phyloP scores from a whole-genome alignment of 2,329 filamentous ascomycete species.

The Pseudogymnoascus sp. region DNA sequence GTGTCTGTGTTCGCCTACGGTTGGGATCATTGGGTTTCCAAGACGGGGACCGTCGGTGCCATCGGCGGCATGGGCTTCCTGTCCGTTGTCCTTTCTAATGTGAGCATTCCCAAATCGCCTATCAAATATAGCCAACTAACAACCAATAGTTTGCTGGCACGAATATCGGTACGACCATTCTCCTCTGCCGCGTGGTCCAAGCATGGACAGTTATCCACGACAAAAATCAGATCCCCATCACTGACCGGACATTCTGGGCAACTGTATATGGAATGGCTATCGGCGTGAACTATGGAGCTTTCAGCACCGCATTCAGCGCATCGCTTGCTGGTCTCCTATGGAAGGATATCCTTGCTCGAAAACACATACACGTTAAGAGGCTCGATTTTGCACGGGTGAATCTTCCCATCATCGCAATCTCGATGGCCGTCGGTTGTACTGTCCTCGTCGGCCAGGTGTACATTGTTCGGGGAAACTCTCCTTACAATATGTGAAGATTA shows the following conservation, averaged over 20 bases:
- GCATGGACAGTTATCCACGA: slow-evolving; percentile 55
- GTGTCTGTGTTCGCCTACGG: slow-evolving; percentile 63
- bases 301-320: slow-evolving; percentile 63
- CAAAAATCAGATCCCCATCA: slow-evolving; percentile 40
- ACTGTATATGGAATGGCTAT: slow-evolving; percentile 68
- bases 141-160: slow-evolving; percentile 58
- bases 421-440: slow-evolving; percentile 55
- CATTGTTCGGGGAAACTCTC: slow-evolving; percentile 38
- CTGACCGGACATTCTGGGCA: slow-evolving; percentile 60
- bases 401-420: slow-evolving; percentile 59
- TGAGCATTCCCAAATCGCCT: slow-evolving; percentile 35
- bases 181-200: slow-evolving; percentile 62
- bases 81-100: slow-evolving; percentile 62
- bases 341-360: slow-evolving; percentile 59
- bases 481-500: slow-evolving; percentile 18
- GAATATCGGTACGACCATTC: slow-evolving; percentile 68
- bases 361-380: slow-evolving; percentile 55
- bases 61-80: slow-evolving; percentile 67
- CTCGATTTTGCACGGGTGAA: slow-evolving; percentile 62
- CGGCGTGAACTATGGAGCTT: slow-evolving; percentile 66
- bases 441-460: slow-evolving; percentile 58
- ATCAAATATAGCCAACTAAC: slow-evolving; percentile 15
- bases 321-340: slow-evolving; percentile 64
- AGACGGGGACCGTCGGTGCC: slow-evolving; percentile 58
- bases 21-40: slow-evolving; percentile 64